Percentiles rank a stretch among this genome's conserved stretches.
Evolutionary conservation across 768 basidiomycete genomes (phyloP).

Genomic region (Lentinula detonsa): DNA sequence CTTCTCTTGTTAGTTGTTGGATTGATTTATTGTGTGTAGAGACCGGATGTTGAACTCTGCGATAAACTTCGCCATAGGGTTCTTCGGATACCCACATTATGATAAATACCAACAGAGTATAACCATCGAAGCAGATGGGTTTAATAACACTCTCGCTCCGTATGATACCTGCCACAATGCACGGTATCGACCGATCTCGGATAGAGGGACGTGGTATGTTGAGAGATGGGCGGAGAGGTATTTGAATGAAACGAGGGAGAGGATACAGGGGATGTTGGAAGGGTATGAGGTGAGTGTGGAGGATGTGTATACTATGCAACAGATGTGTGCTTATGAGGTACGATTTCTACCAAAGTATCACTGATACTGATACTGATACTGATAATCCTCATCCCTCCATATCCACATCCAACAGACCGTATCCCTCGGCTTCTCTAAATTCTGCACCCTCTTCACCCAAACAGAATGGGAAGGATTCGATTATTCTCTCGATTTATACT

Average conservation of each 20-base stretch:
- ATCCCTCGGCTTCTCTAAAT: conserved; percentile 84
- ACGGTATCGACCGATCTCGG: conserved; percentile 32
- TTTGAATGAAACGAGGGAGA: conserved; percentile 54
- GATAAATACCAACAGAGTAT: conserved; percentile 73
- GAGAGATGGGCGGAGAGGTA: conserved; percentile 67
- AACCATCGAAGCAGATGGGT: conserved; percentile 63
- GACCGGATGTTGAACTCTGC: conserved; percentile 70
- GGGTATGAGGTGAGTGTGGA: conserved; percentile 61
- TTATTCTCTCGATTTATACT: conserved; percentile 69
- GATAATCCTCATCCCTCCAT: not conserved
- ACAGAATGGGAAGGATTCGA: conserved; percentile 94
- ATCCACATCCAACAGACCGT: conserved; percentile 54
- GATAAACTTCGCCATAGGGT: conserved; percentile 64
- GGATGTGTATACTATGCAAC: conserved; percentile 74
- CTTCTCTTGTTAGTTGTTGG: not conserved
- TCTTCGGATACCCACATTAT: conserved; percentile 71
- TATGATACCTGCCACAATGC: conserved; percentile 78
- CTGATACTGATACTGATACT: too few relatives aligned
- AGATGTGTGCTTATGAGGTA: conserved; percentile 83
- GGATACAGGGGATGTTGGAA: conserved; percentile 52
- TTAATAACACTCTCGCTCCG: conserved; percentile 83
- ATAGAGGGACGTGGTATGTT: conserved; percentile 55
- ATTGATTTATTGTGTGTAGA: conserved; percentile 25
- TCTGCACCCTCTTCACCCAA: conserved; percentile 85
- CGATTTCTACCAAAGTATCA: conserved; percentile 6